These are phyloP conservation scores for Aleurites moluccanus DNA, from an alignment of 441 rosid genomes.

Conservation along the genomic window DNA sequence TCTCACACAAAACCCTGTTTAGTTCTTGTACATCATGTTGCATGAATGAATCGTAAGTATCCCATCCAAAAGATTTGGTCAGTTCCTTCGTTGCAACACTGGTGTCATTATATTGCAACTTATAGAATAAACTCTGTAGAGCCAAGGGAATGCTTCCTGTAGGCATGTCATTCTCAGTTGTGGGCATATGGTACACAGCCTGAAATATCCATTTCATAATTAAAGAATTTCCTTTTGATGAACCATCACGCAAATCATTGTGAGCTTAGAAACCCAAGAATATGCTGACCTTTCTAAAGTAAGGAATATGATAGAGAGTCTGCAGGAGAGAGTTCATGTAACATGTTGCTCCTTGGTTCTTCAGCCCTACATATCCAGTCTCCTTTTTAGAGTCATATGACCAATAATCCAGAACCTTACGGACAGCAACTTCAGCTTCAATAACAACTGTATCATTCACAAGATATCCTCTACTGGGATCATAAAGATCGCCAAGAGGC, in stretches of 20 bases:
- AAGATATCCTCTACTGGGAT: slow-evolving; percentile 68
- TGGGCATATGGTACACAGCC: slow-evolving; percentile 99
- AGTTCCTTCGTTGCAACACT: slow-evolving; percentile 89
- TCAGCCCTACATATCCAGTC: slow-evolving; percentile 91
- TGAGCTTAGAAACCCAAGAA: slow-evolving; percentile 20
- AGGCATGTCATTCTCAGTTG: slow-evolving; percentile 90
- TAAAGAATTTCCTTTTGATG: slow-evolving; percentile 25
- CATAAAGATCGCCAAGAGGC: slow-evolving; percentile 88
- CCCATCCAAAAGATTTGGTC: slow-evolving; percentile 98
- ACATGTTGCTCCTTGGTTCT: slow-evolving; percentile 96
- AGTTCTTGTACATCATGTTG: slow-evolving; percentile 98
- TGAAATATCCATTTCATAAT: slow-evolving; percentile 34
- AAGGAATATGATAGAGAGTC: slow-evolving; percentile 76
- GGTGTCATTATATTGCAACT: slow-evolving; percentile 84
- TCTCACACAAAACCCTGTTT: slow-evolving; percentile 80
- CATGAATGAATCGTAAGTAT: slow-evolving; percentile 90
- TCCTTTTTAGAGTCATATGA: slow-evolving; percentile 89
- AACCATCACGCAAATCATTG: not conserved
- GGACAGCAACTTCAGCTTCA: slow-evolving; percentile 86
- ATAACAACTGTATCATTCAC: slow-evolving; percentile 69
- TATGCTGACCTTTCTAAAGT: slow-evolving; percentile 74
- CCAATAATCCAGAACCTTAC: slow-evolving; percentile 78
- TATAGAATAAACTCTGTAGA: slow-evolving; percentile 85
- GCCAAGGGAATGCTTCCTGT: slow-evolving; percentile 90
- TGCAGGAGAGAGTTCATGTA: slow-evolving; percentile 92